Percentiles rank a stretch among this genome's conserved stretches.
Conservation (phyloP, 2,329 filamentous ascomycete species). For the Pseudogymnoascus sp. region DNA sequence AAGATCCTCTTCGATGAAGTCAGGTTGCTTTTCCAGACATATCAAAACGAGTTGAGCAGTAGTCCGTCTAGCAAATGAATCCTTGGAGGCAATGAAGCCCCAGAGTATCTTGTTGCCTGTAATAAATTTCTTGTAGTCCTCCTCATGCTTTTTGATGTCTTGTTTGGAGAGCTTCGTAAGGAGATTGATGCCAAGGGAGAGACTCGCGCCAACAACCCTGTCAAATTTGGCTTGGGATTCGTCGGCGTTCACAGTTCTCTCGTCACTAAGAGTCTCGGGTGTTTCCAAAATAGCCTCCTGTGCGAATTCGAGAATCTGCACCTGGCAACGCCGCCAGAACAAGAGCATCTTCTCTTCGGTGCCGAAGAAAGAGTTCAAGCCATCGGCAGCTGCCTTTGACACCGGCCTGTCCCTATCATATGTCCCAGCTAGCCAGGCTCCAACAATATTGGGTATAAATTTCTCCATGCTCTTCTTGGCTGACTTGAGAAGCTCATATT, state of each 20-base stretch:
- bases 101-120: slow-evolving; percentile 55
- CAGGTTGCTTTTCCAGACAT: slow-evolving; percentile 42
- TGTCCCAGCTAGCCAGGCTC: slow-evolving; percentile 83
- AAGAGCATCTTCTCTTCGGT: slow-evolving; percentile 70
- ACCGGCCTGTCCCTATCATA: slow-evolving; percentile 80
- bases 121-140: slow-evolving; percentile 61
- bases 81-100: slow-evolving; percentile 59
- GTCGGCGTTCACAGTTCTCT: slow-evolving; percentile 74
- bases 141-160: slow-evolving; percentile 54
- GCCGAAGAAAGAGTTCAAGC: slow-evolving; percentile 67
- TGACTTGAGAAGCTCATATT: slow-evolving; percentile 54
- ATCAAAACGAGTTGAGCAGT: slow-evolving; percentile 45
- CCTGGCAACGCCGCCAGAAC: slow-evolving; percentile 78
- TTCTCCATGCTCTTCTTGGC: slow-evolving; percentile 78
- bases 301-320: slow-evolving; percentile 75
- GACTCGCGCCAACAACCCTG: slow-evolving; percentile 56
- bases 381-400: slow-evolving; percentile 68
- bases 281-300: slow-evolving; percentile 76
- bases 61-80: slow-evolving; percentile 45
- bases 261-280: slow-evolving; percentile 76
- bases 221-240: slow-evolving; percentile 82
- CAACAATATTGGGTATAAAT: slow-evolving; percentile 69
- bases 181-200: slow-evolving; percentile 50
- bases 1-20: slow-evolving; percentile 43
- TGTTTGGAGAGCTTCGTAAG: slow-evolving; percentile 40